Conservation (phyloP, 768 basidiomycete genomes). For the Thelephora aurantiotincta region DNA sequence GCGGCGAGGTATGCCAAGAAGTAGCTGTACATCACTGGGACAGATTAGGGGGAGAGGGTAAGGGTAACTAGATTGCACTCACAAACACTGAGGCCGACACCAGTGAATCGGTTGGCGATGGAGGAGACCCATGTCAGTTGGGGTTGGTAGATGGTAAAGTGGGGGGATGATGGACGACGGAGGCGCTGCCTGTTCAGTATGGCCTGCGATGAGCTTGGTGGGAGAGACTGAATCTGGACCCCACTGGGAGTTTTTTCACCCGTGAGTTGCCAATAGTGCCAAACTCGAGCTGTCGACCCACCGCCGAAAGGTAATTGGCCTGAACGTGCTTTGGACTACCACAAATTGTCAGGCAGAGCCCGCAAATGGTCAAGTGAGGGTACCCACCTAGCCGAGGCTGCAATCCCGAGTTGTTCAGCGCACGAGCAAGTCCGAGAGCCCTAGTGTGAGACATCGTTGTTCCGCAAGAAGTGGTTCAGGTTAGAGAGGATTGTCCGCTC, state of each 20-base stretch:
- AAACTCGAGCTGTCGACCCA: not conserved
- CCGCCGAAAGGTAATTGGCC: not conserved
- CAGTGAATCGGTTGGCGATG: conserved; percentile 80
- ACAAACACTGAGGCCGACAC: conserved; percentile 68
- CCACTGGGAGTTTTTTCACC: conserved; percentile 20
- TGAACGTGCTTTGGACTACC: no score
- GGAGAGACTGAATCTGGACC: conserved; percentile 52
- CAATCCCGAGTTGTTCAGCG: no score
- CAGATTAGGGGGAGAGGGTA: not conserved
- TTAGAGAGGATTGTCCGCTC: no score
- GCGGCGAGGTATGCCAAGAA: conserved; percentile 76
- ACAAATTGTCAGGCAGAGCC: no score
- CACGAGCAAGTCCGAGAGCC: no score
- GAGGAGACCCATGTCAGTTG: conserved; percentile 86
- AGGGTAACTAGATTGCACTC: conserved; percentile 17
- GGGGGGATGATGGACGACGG: conserved; percentile 81
- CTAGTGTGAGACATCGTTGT: no score
- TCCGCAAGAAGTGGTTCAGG: no score
- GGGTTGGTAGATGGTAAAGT: conserved; percentile 93
- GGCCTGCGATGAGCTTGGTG: conserved; percentile 37
- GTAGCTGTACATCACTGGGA: conserved; percentile 73
- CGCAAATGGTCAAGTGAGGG: no score
- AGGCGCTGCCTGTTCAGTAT: conserved; percentile 85
- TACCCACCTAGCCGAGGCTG: no score
- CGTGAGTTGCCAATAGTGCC: not conserved